Evolutionary conservation across 176 grass and related monocot species (phyloP).

Genomic region (Oryza longistaminata): DNA sequence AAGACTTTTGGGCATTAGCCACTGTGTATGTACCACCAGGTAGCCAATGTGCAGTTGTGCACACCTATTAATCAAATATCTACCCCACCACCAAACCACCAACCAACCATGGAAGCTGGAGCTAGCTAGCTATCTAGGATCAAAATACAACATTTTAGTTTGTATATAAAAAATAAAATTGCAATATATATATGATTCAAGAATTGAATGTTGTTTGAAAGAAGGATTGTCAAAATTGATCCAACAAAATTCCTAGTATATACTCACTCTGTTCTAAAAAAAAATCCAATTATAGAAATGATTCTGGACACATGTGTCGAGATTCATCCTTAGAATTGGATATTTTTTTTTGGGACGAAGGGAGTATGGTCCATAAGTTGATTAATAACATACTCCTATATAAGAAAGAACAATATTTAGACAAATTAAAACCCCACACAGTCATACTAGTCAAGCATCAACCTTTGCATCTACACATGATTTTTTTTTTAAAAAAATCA

Average conservation of each 20-base stretch:
- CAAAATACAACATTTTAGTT: conserved; percentile 4
- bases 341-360: too few relatives aligned
- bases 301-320: too few relatives aligned
- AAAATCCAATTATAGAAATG: too few relatives aligned
- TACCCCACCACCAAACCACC: conserved; percentile 44
- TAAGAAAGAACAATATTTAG: background rate
- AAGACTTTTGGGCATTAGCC: conserved; percentile 42
- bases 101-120: conserved; percentile 41
- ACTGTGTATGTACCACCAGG: conserved; percentile 53
- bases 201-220: background rate
- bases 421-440: too few relatives aligned
- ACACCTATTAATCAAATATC: conserved; percentile 56
- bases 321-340: too few relatives aligned
- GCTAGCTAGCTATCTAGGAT: conserved; percentile 26
- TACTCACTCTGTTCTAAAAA: too few relatives aligned
- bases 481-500: too few relatives aligned
- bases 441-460: too few relatives aligned
- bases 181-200: background rate
- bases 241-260: background rate
- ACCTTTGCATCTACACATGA: too few relatives aligned
- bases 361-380: too few relatives aligned
- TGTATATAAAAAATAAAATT: background rate
- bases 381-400: background rate
- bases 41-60: conserved; percentile 24
- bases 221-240: background rate